Conservation (phyloP, 2,329 filamentous ascomycete genomes). For the Cladophialophora carrionii region DNA sequence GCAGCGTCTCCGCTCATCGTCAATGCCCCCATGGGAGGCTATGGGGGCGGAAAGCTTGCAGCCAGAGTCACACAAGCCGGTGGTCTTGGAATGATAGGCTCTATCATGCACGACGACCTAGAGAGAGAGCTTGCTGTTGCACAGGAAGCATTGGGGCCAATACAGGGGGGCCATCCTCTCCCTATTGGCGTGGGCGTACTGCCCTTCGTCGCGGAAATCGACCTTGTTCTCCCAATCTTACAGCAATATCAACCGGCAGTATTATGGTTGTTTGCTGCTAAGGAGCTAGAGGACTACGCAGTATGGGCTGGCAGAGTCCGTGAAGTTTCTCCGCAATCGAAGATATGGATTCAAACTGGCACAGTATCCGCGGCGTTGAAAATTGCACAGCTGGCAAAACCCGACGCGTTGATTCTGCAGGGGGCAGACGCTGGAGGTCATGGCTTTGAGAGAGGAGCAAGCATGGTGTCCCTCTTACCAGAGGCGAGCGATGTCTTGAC, state of each 20-base stretch:
- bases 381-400: slow-evolving; percentile 39
- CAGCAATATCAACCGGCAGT: slow-evolving; percentile 42
- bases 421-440: slow-evolving; percentile 57
- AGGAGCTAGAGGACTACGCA: slow-evolving; percentile 40
- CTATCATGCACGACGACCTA: slow-evolving; percentile 53
- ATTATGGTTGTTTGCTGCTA: slow-evolving; percentile 47
- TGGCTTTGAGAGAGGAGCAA: slow-evolving; percentile 50
- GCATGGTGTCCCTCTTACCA: slow-evolving; percentile 55
- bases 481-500: slow-evolving; percentile 52
- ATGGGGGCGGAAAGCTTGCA: slow-evolving; percentile 60
- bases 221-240: slow-evolving; percentile 35
- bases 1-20: slow-evolving; percentile 51
- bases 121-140: slow-evolving; percentile 41
- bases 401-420: slow-evolving; percentile 23
- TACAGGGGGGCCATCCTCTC: slow-evolving; percentile 32
- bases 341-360: slow-evolving; percentile 59
- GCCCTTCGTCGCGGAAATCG: slow-evolving; percentile 40
- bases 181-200: slow-evolving; percentile 49
- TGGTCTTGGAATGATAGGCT: slow-evolving; percentile 58
- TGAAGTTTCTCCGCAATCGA: slow-evolving; percentile 43
- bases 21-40: slow-evolving; percentile 69
- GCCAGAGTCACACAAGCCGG: slow-evolving; percentile 62
- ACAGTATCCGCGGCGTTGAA: slow-evolving; percentile 52
- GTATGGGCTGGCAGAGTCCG: slow-evolving; percentile 53
- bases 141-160: slow-evolving; percentile 30